A percentile compares a stretch with the other conserved stretches of the same genome.
Evolutionary conservation across 129 eudicot species (phyloP).

Genomic region (Erigeron canadensis): DNA sequence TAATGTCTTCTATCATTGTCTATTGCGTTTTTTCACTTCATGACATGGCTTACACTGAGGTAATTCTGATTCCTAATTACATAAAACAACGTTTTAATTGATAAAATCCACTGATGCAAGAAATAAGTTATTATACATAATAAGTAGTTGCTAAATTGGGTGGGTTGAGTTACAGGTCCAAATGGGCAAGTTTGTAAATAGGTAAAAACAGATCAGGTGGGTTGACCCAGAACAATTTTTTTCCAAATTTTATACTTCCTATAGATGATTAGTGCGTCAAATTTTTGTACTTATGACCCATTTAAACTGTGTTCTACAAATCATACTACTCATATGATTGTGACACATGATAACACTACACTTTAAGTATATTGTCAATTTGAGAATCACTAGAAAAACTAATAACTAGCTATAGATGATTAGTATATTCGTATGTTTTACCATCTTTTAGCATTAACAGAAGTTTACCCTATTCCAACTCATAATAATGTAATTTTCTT

Average conservation of each 20-base stretch:
- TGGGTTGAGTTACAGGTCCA: not conserved
- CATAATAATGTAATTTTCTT: not conserved
- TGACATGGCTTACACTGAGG: constrained; percentile 93
- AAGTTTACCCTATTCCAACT: not conserved
- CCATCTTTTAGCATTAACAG: not conserved
- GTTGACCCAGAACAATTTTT: too few species aligned
- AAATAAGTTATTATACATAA: too few species aligned
- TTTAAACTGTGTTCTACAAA: too few species aligned
- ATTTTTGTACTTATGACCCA: too few species aligned
- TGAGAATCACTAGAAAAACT: too few species aligned
- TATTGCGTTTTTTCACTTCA: constrained; percentile 86
- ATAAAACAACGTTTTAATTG: not conserved
- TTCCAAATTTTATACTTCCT: too few species aligned
- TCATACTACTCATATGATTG: constrained; percentile 57
- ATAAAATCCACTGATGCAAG: constrained; percentile 6
- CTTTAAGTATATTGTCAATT: constrained; percentile 63
- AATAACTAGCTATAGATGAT: too few species aligned
- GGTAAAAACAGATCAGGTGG: too few species aligned
- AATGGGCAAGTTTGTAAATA: too few species aligned
- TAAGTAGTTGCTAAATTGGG: not conserved
- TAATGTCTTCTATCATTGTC: constrained; percentile 82
- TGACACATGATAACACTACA: constrained; percentile 88
- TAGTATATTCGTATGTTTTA: not conserved
- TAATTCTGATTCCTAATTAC: constrained; percentile 24
- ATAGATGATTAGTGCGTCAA: too few species aligned